Percentiles rank a stretch among this genome's conserved stretches.
Evolutionary conservation across 768 basidiomycete species (phyloP).

Genomic region (Rhizopogon vesiculosus): DNA sequence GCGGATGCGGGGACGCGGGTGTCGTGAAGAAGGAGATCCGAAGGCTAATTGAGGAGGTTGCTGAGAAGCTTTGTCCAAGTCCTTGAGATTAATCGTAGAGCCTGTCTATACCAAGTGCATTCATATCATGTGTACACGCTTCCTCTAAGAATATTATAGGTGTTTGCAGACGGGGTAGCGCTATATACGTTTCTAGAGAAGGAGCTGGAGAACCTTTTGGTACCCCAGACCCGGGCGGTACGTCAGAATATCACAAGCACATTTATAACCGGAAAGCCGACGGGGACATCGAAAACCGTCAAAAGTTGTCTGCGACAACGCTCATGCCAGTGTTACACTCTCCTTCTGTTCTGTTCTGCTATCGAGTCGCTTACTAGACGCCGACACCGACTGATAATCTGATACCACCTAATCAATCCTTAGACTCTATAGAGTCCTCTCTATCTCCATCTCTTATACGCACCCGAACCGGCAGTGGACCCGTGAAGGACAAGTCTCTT

Average conservation of each 20-base stretch:
- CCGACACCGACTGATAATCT: neutral
- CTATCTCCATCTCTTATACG: conserved; percentile 12
- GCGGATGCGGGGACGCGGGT: conserved; percentile 45
- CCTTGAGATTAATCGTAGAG: neutral
- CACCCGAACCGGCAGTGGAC: conserved; percentile 2
- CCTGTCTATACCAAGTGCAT: neutral
- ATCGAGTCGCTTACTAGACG: neutral
- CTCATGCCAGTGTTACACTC: neutral
- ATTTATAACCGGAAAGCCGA: conserved; percentile 6
- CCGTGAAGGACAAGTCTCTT: conserved; percentile 4
- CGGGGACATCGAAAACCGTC: neutral
- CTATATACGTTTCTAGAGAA: neutral
- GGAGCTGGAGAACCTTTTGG: neutral
- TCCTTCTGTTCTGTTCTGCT: neutral
- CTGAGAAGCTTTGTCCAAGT: conserved; percentile 30
- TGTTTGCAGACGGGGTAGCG: neutral
- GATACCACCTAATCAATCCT: neutral
- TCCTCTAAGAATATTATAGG: neutral
- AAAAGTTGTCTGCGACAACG: conserved; percentile 1
- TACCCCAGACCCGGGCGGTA: neutral
- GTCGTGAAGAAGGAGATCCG: conserved; percentile 63
- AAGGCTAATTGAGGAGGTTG: conserved; percentile 64
- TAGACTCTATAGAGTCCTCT: conserved; percentile 3
- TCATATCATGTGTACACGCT: neutral
- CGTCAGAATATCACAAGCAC: neutral